Evolutionary conservation across 164 flowering plant species (phyloP), one percentile per base, ranked within the genome.

Genomic region (Liriodendron chinense): DNA sequence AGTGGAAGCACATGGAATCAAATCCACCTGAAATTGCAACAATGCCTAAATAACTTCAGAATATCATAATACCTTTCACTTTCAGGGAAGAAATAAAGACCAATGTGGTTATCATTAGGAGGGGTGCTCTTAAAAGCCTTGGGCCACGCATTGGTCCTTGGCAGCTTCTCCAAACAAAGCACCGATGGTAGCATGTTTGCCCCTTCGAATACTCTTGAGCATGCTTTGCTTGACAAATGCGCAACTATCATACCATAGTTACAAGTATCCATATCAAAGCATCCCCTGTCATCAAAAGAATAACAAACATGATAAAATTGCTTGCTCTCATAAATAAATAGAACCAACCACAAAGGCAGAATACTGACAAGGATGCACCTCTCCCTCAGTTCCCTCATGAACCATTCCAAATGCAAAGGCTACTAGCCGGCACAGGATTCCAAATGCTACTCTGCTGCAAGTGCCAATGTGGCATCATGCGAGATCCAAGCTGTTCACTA

Each of bases 31-130:
- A 1, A 18, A 23, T 24, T 3, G 25, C 26, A 72, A 34, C 61
- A 28, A 53, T n/a, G 50, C 23, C 21, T 47, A 73, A 20, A 18
- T 63, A 12, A 63, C 9, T 63, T 10, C 23, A 13, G 56, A 47
- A 72, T 25, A 57, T 8, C 5, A 22, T 20, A 21, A 66, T 72
- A 89, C 92, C 91, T 83, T 57, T 76, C 72, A n/a, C 20, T 72
- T 53, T 70, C 78, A 9, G 92, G 87, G 68, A 90, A 90, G 75
- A 90, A 83, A 81, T 83, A 90, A 62, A 90, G 88, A 75, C 79
- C 92, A 69, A 89, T 87, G 74, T 74, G 72, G 7, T 84, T 83
- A 75, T 83, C 86, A 9, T 69, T 80, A 9, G 92, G 92, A 22
- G 84, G 84, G 14, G 72, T 68, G 12, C 16, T 62, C 61, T 62